Percentiles rank a stretch among this genome's conserved stretches.
phyloP scores from a whole-genome alignment of 257 asterid genomes.

The Gentiana macrophylla region DNA sequence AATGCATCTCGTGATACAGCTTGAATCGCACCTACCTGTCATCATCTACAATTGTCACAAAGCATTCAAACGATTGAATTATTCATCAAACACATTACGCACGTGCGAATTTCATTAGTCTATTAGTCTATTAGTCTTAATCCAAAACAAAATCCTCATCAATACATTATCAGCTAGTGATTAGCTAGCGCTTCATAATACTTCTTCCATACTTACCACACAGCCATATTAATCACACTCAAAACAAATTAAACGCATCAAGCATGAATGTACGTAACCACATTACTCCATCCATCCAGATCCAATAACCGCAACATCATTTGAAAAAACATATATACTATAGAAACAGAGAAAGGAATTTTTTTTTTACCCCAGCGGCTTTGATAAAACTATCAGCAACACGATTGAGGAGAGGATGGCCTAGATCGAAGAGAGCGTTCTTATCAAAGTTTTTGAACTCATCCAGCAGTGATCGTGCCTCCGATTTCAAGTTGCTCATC shows the following conservation, averaged over 20 bases:
- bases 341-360: not conserved
- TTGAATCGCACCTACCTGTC: constrained; percentile 79
- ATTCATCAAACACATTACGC: too few species aligned
- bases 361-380: constrained; percentile 58
- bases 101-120: too few species aligned
- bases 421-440: constrained; percentile 54
- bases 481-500: constrained; percentile 52
- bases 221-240: too few species aligned
- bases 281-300: not conserved
- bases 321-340: not conserved
- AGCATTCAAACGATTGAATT: too few species aligned
- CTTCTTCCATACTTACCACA: too few species aligned
- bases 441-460: constrained; percentile 50
- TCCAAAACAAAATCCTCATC: not conserved
- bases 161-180: too few species aligned
- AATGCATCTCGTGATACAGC: constrained; percentile 82
- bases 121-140: too few species aligned
- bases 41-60: not conserved
- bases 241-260: too few species aligned
- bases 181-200: too few species aligned
- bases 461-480: constrained; percentile 53
- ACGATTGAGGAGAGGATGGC: constrained; percentile 87
- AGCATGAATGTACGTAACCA: too few species aligned
- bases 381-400: constrained; percentile 69
- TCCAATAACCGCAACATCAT: too few species aligned